Base-by-base conservation (phyloP, 805 yeast species). In the Candida pseudoglaebosa region DNA sequence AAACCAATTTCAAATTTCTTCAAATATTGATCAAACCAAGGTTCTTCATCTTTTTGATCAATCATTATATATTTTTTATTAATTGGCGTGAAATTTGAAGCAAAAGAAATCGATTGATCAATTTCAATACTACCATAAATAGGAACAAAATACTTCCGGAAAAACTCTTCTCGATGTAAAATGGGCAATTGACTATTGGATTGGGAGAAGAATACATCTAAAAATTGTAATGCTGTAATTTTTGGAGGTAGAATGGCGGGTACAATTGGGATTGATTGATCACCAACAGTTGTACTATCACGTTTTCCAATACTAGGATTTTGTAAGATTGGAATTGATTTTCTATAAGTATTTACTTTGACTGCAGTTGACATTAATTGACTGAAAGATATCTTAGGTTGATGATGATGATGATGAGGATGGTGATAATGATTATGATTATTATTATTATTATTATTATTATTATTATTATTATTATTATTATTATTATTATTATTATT, bases 161-260 rank as follows among this genome's bases (percentile, higher is more conserved):
- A 58, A 51, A 88, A 89, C 47, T 74, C 77, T 50, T 87, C 95
- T 21, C 96, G 71, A 56, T 90, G 96, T 34, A 89, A 61, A 3
- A 90, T 71, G 0, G 97, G 96, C 19, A 86, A 58, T 56, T 88
- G 96, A 2, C 95, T 70, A 54, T 90, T 89, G 12, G 90, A 77
- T 50, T 84, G 89, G 15, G 84, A 77, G 53, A 90, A 90, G 56
- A 74, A 88, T 2, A 77, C 67, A 26, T 78, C 71, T 6, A 88
- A 52, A 32, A 84, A 71, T 36, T 70, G 67, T 50, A 83, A 78
- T 0, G 96, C 96, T 22, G 78, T 73, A 16, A 69, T 64, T 49
- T 85, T 86, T 1, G 84, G 73, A 1, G 95, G 93, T 16, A 90
- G 62, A 8, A 73, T 53, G 0, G 82, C 79, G 0, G 78, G 71